Percentiles rank a stretch among this genome's conserved stretches.
These are phyloP conservation scores for Mallotus nudiflorus DNA, from an alignment of 345 rosid genomes.

Conservation along the genomic window DNA sequence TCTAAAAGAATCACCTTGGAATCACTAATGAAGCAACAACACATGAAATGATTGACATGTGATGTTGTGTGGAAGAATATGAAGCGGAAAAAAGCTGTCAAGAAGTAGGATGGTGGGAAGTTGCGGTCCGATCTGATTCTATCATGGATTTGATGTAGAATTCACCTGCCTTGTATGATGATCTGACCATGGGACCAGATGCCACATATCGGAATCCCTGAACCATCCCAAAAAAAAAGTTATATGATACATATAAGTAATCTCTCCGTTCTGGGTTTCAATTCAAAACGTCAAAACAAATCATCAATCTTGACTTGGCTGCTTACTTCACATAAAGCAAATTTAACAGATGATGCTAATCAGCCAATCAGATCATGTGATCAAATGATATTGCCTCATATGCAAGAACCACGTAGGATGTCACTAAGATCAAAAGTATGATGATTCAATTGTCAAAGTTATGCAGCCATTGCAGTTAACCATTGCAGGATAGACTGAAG, in stretches of 20 bases:
- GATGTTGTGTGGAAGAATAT: background rate
- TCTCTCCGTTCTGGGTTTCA: background rate
- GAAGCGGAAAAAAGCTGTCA: background rate
- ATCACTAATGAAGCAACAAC: slow-evolving; percentile 4
- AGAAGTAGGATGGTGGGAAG: slow-evolving; percentile 36
- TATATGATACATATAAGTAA: background rate
- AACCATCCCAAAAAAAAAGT: slow-evolving; percentile 22
- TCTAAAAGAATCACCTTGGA: background rate
- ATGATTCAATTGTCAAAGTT: too few relatives aligned
- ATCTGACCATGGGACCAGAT: slow-evolving; percentile 98
- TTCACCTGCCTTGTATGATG: slow-evolving; percentile 99
- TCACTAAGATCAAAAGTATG: too few relatives aligned
- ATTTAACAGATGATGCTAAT: background rate
- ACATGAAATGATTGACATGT: slow-evolving; percentile 4
- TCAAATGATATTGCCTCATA: too few relatives aligned
- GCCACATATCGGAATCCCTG: slow-evolving; percentile 99
- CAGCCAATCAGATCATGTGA: background rate
- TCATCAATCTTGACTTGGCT: background rate
- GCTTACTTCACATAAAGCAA: background rate
- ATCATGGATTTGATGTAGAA: slow-evolving; percentile 98
- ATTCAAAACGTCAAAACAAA: background rate
- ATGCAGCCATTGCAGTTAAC: too few relatives aligned
- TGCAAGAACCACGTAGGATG: too few relatives aligned
- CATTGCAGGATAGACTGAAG: too few relatives aligned
- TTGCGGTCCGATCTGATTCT: slow-evolving; percentile 76